These are phyloP conservation scores for Cryptococcus neoformans DNA, from an alignment of 1,284 basidiomycete species.

Conservation along the genomic window DNA sequence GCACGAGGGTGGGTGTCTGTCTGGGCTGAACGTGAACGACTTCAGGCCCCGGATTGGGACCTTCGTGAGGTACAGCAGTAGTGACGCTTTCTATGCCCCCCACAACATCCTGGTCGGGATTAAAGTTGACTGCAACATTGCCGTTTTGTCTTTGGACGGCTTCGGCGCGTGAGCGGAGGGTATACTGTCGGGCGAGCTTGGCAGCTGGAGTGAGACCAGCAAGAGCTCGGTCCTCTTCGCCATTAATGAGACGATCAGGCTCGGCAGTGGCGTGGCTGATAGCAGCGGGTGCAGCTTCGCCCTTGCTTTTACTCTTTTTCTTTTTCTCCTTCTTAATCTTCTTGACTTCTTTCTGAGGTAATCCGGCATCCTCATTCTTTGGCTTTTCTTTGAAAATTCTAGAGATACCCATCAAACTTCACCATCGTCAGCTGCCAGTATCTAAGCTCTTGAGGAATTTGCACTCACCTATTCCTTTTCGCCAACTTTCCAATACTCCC, in stretches of 20 bases:
- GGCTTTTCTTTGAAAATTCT: conserved; percentile 90
- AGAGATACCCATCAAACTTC: conserved; percentile 80
- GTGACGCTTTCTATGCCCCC: conserved; percentile 24
- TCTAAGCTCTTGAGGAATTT: background rate
- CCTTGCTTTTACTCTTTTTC: conserved; percentile 49
- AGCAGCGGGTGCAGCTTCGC: conserved; percentile 63
- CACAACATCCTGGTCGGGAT: conserved; percentile 2
- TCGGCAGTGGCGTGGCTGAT: conserved; percentile 84
- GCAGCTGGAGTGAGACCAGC: conserved; percentile 88
- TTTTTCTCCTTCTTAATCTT: conserved; percentile 51
- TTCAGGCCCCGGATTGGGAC: conserved; percentile 41
- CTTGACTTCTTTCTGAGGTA: conserved; percentile 56
- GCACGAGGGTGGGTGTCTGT: conserved; percentile 28
- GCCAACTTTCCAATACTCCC: conserved; percentile 91
- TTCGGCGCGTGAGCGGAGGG: conserved; percentile 66
- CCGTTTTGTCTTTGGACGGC: background rate
- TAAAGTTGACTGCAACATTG: background rate
- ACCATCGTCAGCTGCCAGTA: background rate
- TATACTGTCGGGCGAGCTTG: conserved; percentile 84
- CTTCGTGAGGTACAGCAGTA: conserved; percentile 16
- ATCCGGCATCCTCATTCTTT: conserved; percentile 55
- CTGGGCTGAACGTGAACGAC: conserved; percentile 26
- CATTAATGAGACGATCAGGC: conserved; percentile 59
- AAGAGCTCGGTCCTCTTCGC: conserved; percentile 55
- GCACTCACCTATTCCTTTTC: conserved; percentile 63